phyloP scores from a whole-genome alignment of 1,284 basidiomycete species.

The Dichomitus squalens region DNA sequence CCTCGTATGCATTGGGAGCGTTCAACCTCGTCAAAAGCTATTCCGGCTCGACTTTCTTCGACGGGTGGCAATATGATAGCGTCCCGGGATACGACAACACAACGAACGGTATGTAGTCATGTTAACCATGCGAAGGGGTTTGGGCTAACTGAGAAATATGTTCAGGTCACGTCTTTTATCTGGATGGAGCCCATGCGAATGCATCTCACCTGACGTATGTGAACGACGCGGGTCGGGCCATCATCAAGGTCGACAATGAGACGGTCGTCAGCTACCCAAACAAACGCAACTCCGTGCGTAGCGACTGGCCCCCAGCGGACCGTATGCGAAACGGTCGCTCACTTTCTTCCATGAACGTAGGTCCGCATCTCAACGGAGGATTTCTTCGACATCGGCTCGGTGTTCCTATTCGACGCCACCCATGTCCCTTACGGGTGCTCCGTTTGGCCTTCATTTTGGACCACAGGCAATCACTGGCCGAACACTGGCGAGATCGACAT shows the following conservation, averaged over 20 bases:
- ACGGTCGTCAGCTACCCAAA: conserved; percentile 52
- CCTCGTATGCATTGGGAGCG: conserved; percentile 6
- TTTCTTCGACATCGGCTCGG: conserved; percentile 53
- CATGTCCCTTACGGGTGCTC: conserved; percentile 63
- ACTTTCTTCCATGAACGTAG: too few species aligned
- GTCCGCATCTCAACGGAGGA: conserved; percentile 52
- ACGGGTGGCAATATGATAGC: conserved; percentile 57
- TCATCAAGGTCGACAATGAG: conserved; percentile 62
- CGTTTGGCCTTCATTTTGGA: conserved; percentile 60
- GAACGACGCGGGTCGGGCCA: conserved; percentile 50
- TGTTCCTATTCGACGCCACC: conserved; percentile 61
- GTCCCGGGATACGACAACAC: conserved; percentile 52
- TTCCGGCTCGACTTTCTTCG: conserved; percentile 48
- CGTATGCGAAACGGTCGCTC: too few species aligned
- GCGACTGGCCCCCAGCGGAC: too few species aligned
- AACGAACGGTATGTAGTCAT: conserved; percentile 34
- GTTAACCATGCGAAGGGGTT: too few species aligned
- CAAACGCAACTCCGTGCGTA: conserved; percentile 57
- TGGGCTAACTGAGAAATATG: not conserved
- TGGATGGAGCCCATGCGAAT: conserved; percentile 47
- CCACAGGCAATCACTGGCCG: conserved; percentile 54
- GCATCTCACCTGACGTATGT: conserved; percentile 50
- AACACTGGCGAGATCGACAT: conserved; percentile 59
- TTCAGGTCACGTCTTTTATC: conserved; percentile 53
- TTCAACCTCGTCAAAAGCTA: conserved; percentile 34